Percentiles rank a stretch among this genome's conserved stretches.
Evolutionary conservation across 352 stramenopile genomes (phyloP).

Genomic region (Plasmopara muralis): DNA sequence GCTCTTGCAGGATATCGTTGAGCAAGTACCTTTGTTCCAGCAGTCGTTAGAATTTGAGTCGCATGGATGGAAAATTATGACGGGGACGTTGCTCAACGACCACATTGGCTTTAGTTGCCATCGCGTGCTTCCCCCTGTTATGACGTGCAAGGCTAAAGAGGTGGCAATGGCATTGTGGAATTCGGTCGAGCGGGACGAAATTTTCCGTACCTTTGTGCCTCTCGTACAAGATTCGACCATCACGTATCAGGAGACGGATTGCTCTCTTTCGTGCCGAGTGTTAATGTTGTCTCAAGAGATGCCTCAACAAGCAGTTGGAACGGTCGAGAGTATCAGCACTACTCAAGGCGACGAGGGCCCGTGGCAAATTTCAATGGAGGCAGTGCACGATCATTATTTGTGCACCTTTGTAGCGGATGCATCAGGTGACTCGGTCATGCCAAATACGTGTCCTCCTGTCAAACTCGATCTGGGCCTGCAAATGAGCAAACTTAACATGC

Average conservation of each 20-base stretch:
- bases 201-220: constrained; percentile 54
- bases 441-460: constrained; percentile 14
- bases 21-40: constrained; percentile 9
- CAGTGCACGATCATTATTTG: constrained; percentile 46
- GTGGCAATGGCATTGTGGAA: constrained; percentile 45
- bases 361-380: constrained; percentile 53
- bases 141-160: constrained; percentile 12
- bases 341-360: constrained; percentile 10
- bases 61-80: constrained; percentile 41
- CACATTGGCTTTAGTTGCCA: constrained; percentile 43
- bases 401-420: constrained; percentile 34
- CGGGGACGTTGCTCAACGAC: constrained; percentile 29
- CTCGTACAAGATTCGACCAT: constrained; percentile 42
- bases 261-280: constrained; percentile 29
- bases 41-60: constrained; percentile 36
- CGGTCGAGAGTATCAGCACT: constrained; percentile 35
- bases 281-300: constrained; percentile 27
- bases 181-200: constrained; percentile 47
- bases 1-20: constrained; percentile 27
- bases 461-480: constrained; percentile 22
- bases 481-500: constrained; percentile 32
- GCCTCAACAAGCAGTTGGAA: constrained; percentile 29
- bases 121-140: constrained; percentile 21
- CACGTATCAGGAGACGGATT: constrained; percentile 22
- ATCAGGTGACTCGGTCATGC: constrained; percentile 6